A percentile compares a stretch with the other conserved stretches of the same genome.
Conservation (phyloP, 208 protist species). For the Lotmaria passim region DNA sequence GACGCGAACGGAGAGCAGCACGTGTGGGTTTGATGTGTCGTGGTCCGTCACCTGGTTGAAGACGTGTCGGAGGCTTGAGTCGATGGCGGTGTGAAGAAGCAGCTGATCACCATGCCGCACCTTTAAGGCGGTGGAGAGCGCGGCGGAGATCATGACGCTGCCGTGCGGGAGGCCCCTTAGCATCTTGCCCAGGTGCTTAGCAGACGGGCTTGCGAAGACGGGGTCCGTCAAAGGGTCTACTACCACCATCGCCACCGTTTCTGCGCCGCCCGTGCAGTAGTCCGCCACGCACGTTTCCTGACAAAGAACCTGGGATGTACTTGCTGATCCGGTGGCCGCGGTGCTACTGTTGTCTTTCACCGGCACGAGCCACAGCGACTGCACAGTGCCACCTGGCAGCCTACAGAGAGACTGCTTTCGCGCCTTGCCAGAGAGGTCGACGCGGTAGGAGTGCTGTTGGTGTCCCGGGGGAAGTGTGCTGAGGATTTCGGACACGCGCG, state of each 20-base stretch:
- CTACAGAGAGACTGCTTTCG: constrained; percentile 3
- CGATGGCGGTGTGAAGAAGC: constrained; percentile 25
- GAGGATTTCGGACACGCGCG: not conserved
- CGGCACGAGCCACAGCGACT: constrained; percentile 17
- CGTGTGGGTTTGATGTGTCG: constrained; percentile 12
- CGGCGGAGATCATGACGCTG: constrained; percentile 1
- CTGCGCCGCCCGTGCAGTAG: constrained; percentile 14
- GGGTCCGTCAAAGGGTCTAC: constrained; percentile 11
- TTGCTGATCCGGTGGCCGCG: too few species aligned
- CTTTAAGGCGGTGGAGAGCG: not conserved
- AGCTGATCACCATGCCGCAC: constrained; percentile 41
- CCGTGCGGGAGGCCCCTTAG: constrained; percentile 2
- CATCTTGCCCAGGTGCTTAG: not conserved
- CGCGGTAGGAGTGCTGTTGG: constrained; percentile 17
- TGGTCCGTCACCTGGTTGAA: constrained; percentile 3
- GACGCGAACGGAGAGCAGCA: constrained; percentile 38
- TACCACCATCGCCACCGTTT: constrained; percentile 1
- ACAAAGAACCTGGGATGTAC: not conserved
- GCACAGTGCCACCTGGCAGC: constrained; percentile 1
- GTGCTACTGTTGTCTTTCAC: not conserved
- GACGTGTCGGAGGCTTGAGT: constrained; percentile 19
- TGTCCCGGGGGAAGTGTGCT: not conserved
- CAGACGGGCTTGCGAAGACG: not conserved
- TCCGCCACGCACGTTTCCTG: constrained; percentile 17
- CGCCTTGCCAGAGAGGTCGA: constrained; percentile 3